Evolutionary conservation across 2,329 filamentous ascomycete genomes (phyloP).

Genomic region (Aureobasidium sp.): DNA sequence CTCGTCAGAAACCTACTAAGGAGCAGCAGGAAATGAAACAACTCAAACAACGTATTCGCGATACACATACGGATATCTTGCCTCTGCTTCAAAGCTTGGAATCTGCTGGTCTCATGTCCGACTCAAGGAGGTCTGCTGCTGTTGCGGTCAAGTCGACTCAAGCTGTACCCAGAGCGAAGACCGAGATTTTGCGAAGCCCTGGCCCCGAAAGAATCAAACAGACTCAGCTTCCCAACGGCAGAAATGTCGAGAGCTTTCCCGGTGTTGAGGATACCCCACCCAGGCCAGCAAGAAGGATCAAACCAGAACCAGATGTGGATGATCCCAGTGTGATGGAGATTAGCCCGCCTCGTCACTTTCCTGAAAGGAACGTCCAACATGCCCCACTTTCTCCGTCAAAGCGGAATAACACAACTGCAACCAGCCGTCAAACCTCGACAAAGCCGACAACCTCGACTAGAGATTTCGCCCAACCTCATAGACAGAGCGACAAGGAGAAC

Average conservation of each 20-base stretch:
- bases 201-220: conserved; percentile 29
- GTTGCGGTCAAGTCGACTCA: conserved; percentile 27
- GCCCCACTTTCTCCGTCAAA: not conserved
- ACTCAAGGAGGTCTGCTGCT: not conserved
- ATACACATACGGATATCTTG: conserved; percentile 10
- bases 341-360: conserved; percentile 5
- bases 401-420: not conserved
- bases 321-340: conserved; percentile 13
- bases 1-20: conserved; percentile 5
- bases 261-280: conserved; percentile 19
- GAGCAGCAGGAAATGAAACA: conserved; percentile 15
- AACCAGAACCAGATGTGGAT: not conserved
- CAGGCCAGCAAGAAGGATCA: not conserved
- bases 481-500: conserved; percentile 7
- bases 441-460: conserved; percentile 1
- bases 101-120: not conserved
- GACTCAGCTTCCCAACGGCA: conserved; percentile 22
- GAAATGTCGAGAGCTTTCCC: conserved; percentile 14
- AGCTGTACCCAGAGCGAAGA: conserved; percentile 11
- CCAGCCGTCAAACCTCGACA: not conserved
- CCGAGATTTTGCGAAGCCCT: not conserved
- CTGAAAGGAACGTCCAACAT: not conserved
- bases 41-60: conserved; percentile 12
- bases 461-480: not conserved
- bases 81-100: conserved; percentile 13